A percentile compares a stretch with the other conserved stretches of the same genome.
These are phyloP conservation scores for Chaetomiaceae sp. DNA, from an alignment of 2,329 filamentous ascomycete species.

Conservation along the genomic window DNA sequence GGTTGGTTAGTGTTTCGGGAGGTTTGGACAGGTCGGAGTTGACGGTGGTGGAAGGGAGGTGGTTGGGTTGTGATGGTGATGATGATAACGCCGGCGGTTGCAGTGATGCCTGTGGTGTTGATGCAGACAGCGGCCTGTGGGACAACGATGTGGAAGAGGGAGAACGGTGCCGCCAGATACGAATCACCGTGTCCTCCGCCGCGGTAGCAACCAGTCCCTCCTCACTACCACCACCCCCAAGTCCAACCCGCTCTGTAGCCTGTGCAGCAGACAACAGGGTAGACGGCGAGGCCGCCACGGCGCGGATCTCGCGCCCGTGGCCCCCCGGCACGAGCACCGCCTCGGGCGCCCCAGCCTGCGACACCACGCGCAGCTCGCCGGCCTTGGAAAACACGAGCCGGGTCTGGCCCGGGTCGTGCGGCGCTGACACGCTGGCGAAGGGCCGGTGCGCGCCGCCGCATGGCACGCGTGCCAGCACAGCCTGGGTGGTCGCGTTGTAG, in stretches of 20 bases:
- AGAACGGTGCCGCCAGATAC: conserved; percentile 56
- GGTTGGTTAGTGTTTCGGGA: conserved; percentile 35
- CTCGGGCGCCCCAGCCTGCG: conserved; percentile 26
- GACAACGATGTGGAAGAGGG: too few relatives aligned
- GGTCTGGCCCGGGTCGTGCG: conserved; percentile 33
- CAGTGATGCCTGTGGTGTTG: too few relatives aligned
- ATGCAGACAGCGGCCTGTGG: too few relatives aligned
- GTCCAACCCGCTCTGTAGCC: too few relatives aligned
- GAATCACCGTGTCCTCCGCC: conserved; percentile 68
- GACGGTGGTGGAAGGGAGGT: neutral
- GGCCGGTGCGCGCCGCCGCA: conserved; percentile 81
- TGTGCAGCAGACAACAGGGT: neutral
- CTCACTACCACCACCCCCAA: neutral
- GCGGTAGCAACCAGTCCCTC: conserved; percentile 51
- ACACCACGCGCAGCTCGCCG: conserved; percentile 27
- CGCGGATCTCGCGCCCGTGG: conserved; percentile 80
- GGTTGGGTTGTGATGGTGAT: neutral
- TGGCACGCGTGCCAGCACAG: conserved; percentile 64
- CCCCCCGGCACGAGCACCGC: conserved; percentile 59
- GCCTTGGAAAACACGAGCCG: conserved; percentile 60
- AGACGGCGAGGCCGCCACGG: conserved; percentile 33
- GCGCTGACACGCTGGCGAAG: conserved; percentile 49
- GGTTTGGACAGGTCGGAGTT: too few relatives aligned
- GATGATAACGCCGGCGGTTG: neutral
- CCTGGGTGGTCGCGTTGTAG: conserved; percentile 68